Conservation (phyloP, 2,329 filamentous ascomycete genomes). For the Cladosporium sp. region DNA sequence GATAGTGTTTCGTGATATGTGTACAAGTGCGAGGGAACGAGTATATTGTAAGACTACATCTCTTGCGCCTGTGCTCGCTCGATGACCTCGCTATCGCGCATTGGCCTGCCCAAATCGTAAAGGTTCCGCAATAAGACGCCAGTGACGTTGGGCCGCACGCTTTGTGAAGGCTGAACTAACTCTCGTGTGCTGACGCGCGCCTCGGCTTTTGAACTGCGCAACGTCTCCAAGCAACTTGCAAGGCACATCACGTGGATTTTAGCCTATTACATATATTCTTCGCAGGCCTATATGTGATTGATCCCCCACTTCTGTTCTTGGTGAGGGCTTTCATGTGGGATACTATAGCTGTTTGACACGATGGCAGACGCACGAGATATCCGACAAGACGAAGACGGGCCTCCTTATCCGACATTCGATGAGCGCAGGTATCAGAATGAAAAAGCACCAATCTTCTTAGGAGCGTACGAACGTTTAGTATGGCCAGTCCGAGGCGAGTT, state of each 20-base stretch:
- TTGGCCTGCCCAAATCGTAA: background rate
- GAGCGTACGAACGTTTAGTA: conserved; percentile 21
- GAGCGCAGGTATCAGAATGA: conserved; percentile 13
- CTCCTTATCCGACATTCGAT: conserved; percentile 15
- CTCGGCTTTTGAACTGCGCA: background rate
- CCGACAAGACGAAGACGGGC: conserved; percentile 18
- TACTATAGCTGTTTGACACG: background rate
- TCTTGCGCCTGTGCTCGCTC: background rate
- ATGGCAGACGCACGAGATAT: conserved; percentile 14
- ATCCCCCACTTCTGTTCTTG: background rate
- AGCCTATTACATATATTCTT: background rate
- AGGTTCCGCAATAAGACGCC: background rate
- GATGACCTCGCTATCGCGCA: conserved; percentile 8
- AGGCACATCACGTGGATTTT: background rate
- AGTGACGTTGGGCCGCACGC: background rate
- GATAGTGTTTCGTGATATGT: background rate
- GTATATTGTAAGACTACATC: background rate
- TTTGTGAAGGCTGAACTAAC: background rate
- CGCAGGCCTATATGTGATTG: background rate
- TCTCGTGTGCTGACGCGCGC: background rate
- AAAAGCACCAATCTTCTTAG: background rate
- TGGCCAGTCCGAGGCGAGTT: conserved; percentile 19
- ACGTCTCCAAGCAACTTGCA: background rate
- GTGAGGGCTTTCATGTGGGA: background rate
- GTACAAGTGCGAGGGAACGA: background rate